Evolutionary conservation across 1,284 basidiomycete genomes (phyloP).

Genomic region (Cutaneotrichosporon dermatis): DNA sequence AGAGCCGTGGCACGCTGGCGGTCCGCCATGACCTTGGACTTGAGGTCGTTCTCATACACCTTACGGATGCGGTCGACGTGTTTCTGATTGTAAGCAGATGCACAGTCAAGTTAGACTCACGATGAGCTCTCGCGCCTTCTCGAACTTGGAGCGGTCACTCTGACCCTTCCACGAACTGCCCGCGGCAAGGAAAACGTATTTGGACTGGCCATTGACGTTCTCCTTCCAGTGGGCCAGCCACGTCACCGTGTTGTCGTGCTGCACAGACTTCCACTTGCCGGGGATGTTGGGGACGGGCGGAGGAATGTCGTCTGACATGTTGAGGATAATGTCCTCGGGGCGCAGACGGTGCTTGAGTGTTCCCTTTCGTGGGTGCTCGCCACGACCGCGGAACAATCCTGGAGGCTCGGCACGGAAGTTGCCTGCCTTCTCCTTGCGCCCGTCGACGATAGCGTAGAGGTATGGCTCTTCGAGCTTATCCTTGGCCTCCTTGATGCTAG

Average conservation of each 20-base stretch:
- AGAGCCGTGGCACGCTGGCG: constrained; percentile 92
- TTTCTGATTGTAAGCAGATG: constrained; percentile 54
- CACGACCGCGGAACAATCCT: constrained; percentile 92
- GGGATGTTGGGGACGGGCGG: constrained; percentile 80
- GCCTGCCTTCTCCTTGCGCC: constrained; percentile 94
- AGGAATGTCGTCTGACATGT: constrained; percentile 71
- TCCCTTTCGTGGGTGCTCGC: constrained; percentile 97
- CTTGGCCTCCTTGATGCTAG: constrained; percentile 68
- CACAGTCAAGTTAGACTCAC: constrained; percentile 50
- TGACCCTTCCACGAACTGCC: constrained; percentile 93
- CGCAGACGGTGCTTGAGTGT: constrained; percentile 84
- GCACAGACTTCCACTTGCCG: constrained; percentile 75
- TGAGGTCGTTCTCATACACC: constrained; percentile 79
- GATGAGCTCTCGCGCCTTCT: constrained; percentile 91
- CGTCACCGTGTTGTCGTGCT: constrained; percentile 89
- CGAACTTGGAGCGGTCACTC: constrained; percentile 92
- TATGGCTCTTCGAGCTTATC: constrained; percentile 81
- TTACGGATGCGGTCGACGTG: constrained; percentile 83
- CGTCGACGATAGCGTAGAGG: constrained; percentile 80
- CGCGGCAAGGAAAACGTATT: constrained; percentile 93
- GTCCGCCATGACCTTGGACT: constrained; percentile 83
- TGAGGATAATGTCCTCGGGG: constrained; percentile 90
- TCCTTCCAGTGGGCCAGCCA: constrained; percentile 98
- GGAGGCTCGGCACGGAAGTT: constrained; percentile 99
- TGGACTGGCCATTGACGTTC: constrained; percentile 85